Conservation (phyloP, 1,139 yeast species). For the Hansenula sp. region DNA sequence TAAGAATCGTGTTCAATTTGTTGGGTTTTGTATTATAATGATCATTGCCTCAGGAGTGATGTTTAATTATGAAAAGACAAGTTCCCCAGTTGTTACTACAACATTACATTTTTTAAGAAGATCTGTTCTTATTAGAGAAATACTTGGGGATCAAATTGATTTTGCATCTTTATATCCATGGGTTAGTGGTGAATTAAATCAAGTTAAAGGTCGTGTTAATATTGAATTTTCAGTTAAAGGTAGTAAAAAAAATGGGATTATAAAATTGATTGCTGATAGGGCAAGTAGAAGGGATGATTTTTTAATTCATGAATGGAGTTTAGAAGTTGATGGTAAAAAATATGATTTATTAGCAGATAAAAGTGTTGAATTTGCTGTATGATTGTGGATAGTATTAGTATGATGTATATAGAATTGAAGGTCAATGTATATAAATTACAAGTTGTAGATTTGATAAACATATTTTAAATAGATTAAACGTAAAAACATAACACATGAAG, state of each 20-base stretch:
- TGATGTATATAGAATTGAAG: too few species aligned
- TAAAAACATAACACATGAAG: too few species aligned
- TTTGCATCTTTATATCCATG: conserved; percentile 77
- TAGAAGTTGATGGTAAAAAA: conserved; percentile 38
- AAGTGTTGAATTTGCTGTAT: conserved; percentile 33
- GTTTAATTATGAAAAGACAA: conserved; percentile 87
- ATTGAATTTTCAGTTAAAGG: conserved; percentile 72
- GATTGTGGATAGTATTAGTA: background rate
- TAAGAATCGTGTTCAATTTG: conserved; percentile 49
- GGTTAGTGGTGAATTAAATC: conserved; percentile 82
- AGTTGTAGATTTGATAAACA: too few species aligned
- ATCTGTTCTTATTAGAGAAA: conserved; percentile 59
- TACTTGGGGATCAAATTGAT: conserved; percentile 72
- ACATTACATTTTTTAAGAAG: conserved; percentile 82
- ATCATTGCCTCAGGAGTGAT: conserved; percentile 64
- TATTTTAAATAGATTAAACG: too few species aligned
- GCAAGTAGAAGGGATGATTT: conserved; percentile 54
- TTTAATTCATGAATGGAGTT: conserved; percentile 54
- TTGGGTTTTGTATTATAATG: conserved; percentile 61
- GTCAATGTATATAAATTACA: too few species aligned
- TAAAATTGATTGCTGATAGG: conserved; percentile 58
- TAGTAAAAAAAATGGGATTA: conserved; percentile 43
- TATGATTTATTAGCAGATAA: conserved; percentile 53
- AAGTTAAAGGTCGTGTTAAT: conserved; percentile 77
- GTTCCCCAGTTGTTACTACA: conserved; percentile 85